A percentile compares a stretch with the other conserved stretches of the same genome.
Evolutionary conservation across 1,284 basidiomycete genomes (phyloP).

Genomic region (Cryptococcus wingfieldii): DNA sequence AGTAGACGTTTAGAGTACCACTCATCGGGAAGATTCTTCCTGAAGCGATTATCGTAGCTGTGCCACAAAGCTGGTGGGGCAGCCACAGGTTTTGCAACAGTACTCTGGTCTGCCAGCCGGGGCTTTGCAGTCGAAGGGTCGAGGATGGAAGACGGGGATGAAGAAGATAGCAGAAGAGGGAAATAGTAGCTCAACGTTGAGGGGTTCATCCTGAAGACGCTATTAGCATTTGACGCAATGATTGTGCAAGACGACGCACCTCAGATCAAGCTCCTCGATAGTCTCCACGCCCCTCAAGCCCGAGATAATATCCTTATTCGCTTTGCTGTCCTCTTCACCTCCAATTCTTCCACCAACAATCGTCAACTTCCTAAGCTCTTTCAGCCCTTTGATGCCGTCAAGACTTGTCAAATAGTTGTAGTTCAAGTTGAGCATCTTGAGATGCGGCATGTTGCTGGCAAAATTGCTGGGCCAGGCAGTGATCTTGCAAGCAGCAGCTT

Average conservation of each 20-base stretch:
- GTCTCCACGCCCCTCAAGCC: conserved; percentile 65
- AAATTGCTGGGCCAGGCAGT: conserved; percentile 67
- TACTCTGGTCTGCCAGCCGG: conserved; percentile 1
- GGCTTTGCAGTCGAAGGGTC: conserved; percentile 5
- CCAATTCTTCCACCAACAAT: conserved; percentile 75
- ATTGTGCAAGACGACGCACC: conserved; percentile 56
- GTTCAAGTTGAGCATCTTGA: conserved; percentile 89
- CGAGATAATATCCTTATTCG: conserved; percentile 54
- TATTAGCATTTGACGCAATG: background rate
- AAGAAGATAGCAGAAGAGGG: conserved; percentile 61
- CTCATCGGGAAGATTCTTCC: conserved; percentile 79
- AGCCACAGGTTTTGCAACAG: background rate
- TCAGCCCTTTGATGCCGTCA: conserved; percentile 66
- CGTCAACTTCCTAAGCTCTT: conserved; percentile 71
- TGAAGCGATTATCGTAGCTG: conserved; percentile 76
- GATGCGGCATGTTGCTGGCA: conserved; percentile 68
- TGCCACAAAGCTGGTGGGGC: conserved; percentile 49
- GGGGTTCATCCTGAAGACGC: conserved; percentile 73
- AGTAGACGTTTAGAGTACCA: conserved; percentile 77
- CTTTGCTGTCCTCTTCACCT: conserved; percentile 47
- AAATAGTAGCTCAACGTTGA: conserved; percentile 92
- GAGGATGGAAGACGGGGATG: conserved; percentile 2
- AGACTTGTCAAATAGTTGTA: conserved; percentile 82
- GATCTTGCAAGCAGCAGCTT: conserved; percentile 85
- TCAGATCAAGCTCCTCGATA: conserved; percentile 83